Conservation (phyloP, 73 alveolate genomes). For the Tetrahymena borealis region DNA sequence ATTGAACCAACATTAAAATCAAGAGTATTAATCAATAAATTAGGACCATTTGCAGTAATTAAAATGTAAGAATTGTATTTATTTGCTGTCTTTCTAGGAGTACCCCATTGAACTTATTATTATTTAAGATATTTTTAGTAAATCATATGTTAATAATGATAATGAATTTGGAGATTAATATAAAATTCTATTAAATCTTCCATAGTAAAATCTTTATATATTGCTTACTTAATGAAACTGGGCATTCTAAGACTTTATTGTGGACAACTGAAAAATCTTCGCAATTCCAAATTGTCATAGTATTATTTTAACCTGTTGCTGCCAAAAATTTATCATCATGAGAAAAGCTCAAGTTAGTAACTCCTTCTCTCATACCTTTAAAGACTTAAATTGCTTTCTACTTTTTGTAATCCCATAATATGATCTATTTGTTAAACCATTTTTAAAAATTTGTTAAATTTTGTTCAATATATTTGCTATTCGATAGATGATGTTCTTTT, state of each 20-base stretch:
- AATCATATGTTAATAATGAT: too few species aligned
- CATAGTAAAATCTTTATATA: too few species aligned
- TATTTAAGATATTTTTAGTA: too few species aligned
- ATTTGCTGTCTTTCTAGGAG: conserved; percentile 62
- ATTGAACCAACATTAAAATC: conserved; percentile 73
- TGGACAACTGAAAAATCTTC: conserved; percentile 69
- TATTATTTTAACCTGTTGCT: conserved; percentile 63
- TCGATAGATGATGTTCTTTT: too few species aligned
- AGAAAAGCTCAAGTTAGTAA: conserved; percentile 56
- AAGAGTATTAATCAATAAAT: conserved; percentile 57
- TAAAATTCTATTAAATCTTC: too few species aligned
- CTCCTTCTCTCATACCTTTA: conserved; percentile 66
- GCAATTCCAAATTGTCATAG: conserved; percentile 70
- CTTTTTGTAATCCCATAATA: conserved; percentile 63
- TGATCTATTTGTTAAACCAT: not conserved
- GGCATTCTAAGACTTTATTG: conserved; percentile 60
- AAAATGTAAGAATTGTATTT: conserved; percentile 63
- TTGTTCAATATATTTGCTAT: too few species aligned
- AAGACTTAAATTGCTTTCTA: conserved; percentile 65
- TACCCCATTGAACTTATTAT: conserved; percentile 60
- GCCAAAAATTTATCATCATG: conserved; percentile 72
- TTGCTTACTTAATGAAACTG: conserved; percentile 17
- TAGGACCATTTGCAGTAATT: conserved; percentile 57
- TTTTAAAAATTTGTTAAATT: too few species aligned
- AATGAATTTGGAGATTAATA: too few species aligned